These are phyloP conservation scores for Aspergillus cejpii DNA, from an alignment of 2,329 filamentous ascomycete genomes.

Conservation along the genomic window DNA sequence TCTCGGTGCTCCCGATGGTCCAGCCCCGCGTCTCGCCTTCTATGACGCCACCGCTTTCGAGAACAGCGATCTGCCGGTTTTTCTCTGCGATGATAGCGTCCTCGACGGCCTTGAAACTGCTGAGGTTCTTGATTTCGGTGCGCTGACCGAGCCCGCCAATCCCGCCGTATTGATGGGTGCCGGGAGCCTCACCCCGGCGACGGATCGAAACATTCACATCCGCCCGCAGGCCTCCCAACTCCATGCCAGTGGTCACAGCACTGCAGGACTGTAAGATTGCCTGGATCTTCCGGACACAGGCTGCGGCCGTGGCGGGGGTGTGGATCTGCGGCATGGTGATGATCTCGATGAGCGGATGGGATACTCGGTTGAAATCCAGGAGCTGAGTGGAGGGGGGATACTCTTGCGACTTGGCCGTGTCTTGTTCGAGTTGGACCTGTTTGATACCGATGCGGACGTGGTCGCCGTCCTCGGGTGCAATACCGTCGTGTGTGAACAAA, in stretches of 20 bases:
- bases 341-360: conserved; percentile 85
- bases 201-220: conserved; percentile 93
- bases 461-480: conserved; percentile 65
- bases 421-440: conserved; percentile 95
- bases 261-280: conserved; percentile 70
- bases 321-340: conserved; percentile 88
- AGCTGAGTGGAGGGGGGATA: conserved; percentile 67
- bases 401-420: conserved; percentile 88
- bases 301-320: conserved; percentile 77
- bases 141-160: conserved; percentile 67
- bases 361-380: conserved; percentile 90
- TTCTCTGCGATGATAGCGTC: conserved; percentile 89
- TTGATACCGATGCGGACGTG: conserved; percentile 73
- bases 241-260: conserved; percentile 86
- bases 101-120: conserved; percentile 89
- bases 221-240: conserved; percentile 79
- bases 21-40: conserved; percentile 88
- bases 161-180: conserved; percentile 48
- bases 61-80: conserved; percentile 73
- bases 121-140: conserved; percentile 96
- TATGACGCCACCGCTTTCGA: conserved; percentile 68
- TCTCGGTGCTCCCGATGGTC: conserved; percentile 77
- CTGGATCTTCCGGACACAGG: conserved; percentile 84
- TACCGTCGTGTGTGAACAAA: conserved; percentile 68
- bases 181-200: conserved; percentile 47